Percentiles rank a stretch among this genome's conserved stretches.
Evolutionary conservation across 1,139 yeast species (phyloP).

Genomic region (Wickerhamomyces sp.): DNA sequence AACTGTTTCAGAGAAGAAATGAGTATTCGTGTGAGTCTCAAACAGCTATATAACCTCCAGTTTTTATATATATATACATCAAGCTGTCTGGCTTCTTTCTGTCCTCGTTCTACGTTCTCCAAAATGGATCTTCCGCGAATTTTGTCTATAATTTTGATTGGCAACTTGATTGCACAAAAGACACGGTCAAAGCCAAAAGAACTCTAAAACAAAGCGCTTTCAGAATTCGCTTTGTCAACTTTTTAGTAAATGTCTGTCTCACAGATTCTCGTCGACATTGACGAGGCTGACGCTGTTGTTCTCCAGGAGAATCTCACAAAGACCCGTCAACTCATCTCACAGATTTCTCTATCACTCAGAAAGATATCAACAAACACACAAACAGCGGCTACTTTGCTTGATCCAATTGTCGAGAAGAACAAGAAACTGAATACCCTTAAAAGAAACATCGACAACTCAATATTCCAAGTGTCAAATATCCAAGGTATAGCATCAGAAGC

Average conservation of each 20-base stretch:
- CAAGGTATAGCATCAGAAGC: slow-evolving; percentile 61
- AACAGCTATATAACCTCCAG: too few relatives aligned
- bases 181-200: too few relatives aligned
- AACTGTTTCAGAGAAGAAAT: too few relatives aligned
- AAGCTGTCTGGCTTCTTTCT: too few relatives aligned
- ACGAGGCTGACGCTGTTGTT: slow-evolving; percentile 82
- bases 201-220: too few relatives aligned
- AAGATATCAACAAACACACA: slow-evolving; percentile 53
- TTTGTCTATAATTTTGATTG: too few relatives aligned
- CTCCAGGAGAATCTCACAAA: slow-evolving; percentile 66
- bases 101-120: too few relatives aligned
- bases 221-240: not conserved
- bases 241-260: slow-evolving; percentile 7
- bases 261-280: slow-evolving; percentile 43
- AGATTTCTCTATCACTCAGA: slow-evolving; percentile 51
- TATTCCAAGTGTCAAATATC: slow-evolving; percentile 56
- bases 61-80: too few relatives aligned
- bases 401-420: slow-evolving; percentile 67
- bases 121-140: too few relatives aligned
- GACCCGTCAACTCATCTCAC: slow-evolving; percentile 50
- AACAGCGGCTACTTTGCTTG: slow-evolving; percentile 58
- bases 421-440: slow-evolving; percentile 51
- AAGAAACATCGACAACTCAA: slow-evolving; percentile 55
- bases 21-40: too few relatives aligned
- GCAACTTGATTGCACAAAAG: too few relatives aligned